Conservation (phyloP, 805 yeast genomes). For the Tetrapisispora taiwanensis region DNA sequence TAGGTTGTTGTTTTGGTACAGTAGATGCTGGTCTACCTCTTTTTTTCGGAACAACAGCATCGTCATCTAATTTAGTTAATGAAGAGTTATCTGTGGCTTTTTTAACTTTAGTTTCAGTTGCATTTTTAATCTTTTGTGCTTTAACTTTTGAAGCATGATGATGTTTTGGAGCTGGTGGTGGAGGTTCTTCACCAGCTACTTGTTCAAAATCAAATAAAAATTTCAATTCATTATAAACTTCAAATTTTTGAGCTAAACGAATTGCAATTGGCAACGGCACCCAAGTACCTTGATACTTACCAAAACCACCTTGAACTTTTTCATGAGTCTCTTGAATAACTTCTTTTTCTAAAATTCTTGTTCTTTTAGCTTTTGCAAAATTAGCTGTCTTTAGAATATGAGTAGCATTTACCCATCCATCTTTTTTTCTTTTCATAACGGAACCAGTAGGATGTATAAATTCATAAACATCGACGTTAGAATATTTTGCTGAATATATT, state of each 20-base stretch:
- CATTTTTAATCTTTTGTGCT: conserved; percentile 22
- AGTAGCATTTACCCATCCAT: conserved; percentile 89
- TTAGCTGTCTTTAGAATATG: conserved; percentile 89
- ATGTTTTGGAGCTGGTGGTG: conserved; percentile 56
- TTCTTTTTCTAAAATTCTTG: conserved; percentile 83
- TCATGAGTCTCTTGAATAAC: conserved; percentile 88
- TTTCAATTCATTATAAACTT: conserved; percentile 48
- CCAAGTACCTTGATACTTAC: conserved; percentile 96
- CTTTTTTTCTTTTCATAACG: conserved; percentile 66
- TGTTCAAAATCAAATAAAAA: conserved; percentile 58
- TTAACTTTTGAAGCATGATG: conserved; percentile 50
- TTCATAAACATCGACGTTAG: conserved; percentile 80
- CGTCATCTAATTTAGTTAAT: background rate
- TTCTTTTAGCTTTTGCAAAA: conserved; percentile 88
- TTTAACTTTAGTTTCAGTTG: conserved; percentile 15
- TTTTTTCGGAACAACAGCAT: conserved; percentile 15
- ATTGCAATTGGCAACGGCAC: conserved; percentile 73
- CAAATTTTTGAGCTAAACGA: conserved; percentile 54
- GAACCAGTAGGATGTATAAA: conserved; percentile 56
- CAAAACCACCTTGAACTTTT: conserved; percentile 95
- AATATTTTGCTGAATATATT: conserved; percentile 67
- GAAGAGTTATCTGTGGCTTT: background rate
- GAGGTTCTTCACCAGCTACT: conserved; percentile 40
- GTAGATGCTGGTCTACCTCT: conserved; percentile 25
- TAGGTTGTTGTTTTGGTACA: conserved; percentile 14